phyloP scores from a whole-genome alignment of 371 early-diverging fungal genomes.

The Funneliformis caledonium region DNA sequence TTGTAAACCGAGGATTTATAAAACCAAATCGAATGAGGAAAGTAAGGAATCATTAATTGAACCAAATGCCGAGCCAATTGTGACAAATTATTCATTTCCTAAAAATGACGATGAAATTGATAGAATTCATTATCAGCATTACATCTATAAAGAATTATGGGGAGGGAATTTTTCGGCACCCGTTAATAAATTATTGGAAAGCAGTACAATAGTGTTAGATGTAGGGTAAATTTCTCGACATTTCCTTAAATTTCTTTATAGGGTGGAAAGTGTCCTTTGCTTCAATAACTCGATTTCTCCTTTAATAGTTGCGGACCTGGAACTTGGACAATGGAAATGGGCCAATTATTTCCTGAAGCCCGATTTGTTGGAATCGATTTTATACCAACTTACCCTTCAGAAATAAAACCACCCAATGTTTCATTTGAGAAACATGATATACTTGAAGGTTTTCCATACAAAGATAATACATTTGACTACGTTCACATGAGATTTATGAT shows the following conservation, averaged over 20 bases:
- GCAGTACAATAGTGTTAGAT: neutral
- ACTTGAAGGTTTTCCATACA: neutral
- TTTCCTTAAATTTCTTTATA: neutral
- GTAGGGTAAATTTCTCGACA: conserved; percentile 10
- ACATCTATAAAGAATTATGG: conserved; percentile 12
- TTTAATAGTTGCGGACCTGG: conserved; percentile 22
- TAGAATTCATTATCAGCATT: conserved; percentile 25
- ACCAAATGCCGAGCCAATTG: neutral
- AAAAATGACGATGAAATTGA: conserved; percentile 6
- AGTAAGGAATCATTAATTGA: too few relatives aligned
- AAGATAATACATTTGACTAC: conserved; percentile 17
- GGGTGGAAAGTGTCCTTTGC: neutral
- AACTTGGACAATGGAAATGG: conserved; percentile 12
- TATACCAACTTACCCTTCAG: neutral
- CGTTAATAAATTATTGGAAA: neutral
- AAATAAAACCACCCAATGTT: neutral
- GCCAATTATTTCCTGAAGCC: neutral
- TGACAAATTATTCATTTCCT: neutral
- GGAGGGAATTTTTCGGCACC: conserved; percentile 12
- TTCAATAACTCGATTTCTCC: neutral
- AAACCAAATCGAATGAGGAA: too few relatives aligned
- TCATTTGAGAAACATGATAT: neutral
- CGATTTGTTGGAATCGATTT: neutral
- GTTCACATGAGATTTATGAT: conserved; percentile 21
- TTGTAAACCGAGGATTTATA: neutral